Conservation (phyloP, 2,329 filamentous ascomycete species). For the Neofusicoccum umdonicola region DNA sequence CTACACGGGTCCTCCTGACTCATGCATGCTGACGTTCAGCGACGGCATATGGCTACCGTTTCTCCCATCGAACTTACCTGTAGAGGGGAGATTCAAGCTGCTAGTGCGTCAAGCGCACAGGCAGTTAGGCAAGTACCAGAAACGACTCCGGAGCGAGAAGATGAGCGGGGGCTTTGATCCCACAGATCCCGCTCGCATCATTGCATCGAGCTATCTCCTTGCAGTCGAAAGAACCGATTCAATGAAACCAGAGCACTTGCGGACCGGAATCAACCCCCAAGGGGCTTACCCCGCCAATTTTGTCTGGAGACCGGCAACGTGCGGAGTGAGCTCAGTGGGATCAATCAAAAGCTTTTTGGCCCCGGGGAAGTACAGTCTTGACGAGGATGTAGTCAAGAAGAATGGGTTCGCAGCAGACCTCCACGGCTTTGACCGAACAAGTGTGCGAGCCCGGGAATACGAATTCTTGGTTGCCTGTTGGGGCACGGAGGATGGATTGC, state of each 20-base stretch:
- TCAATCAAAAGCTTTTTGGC: conserved; percentile 8
- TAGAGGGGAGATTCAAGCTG: conserved; percentile 40
- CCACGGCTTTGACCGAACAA: conserved; percentile 17
- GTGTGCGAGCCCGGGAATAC: conserved; percentile 44
- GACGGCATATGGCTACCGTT: conserved; percentile 48
- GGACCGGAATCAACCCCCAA: conserved; percentile 28
- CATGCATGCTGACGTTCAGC: conserved; percentile 48
- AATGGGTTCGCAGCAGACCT: conserved; percentile 41
- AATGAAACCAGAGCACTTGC: conserved; percentile 33
- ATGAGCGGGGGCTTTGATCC: conserved; percentile 29
- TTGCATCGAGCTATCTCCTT: conserved; percentile 45
- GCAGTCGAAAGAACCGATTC: conserved; percentile 38
- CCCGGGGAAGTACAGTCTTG: conserved; percentile 16
- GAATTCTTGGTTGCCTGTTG: conserved; percentile 47
- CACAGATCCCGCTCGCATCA: conserved; percentile 39
- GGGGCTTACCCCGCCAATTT: conserved; percentile 33
- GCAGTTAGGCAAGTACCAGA: conserved; percentile 46
- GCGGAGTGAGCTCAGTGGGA: conserved; percentile 46
- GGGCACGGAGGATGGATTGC: conserved; percentile 36
- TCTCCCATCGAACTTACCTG: conserved; percentile 32
- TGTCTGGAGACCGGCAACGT: conserved; percentile 39
- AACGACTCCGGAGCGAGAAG: conserved; percentile 28
- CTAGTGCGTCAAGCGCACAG: conserved; percentile 42
- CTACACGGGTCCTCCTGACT: conserved; percentile 38
- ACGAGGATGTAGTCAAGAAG: conserved; percentile 33